Conservation (phyloP, 2,329 filamentous ascomycete genomes). For the Neofusicoccum sp. region DNA sequence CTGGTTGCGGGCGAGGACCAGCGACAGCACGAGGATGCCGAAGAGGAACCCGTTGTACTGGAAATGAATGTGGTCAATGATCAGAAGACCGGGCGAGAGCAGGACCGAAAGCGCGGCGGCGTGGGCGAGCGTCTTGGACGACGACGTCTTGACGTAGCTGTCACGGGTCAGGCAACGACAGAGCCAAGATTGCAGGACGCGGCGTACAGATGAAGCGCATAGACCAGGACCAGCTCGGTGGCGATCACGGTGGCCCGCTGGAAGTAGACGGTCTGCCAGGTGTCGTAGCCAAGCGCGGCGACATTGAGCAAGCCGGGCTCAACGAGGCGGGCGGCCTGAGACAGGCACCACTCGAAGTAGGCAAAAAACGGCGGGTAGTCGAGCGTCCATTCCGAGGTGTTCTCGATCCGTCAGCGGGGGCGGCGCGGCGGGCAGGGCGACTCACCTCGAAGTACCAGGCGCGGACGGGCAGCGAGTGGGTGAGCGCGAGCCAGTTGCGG, state of each 20-base stretch:
- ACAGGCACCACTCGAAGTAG: slow-evolving; percentile 92
- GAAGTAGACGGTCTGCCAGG: slow-evolving; percentile 93
- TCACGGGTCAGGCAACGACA: slow-evolving; percentile 25
- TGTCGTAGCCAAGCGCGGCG: slow-evolving; percentile 80
- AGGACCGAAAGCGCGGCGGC: slow-evolving; percentile 86
- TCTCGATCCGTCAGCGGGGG: slow-evolving; percentile 46
- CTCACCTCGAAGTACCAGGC: slow-evolving; percentile 90
- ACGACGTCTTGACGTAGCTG: slow-evolving; percentile 75
- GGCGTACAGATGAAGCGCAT: slow-evolving; percentile 73
- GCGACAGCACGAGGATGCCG: slow-evolving; percentile 81
- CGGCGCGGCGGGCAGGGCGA: background rate
- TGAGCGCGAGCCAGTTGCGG: slow-evolving; percentile 97
- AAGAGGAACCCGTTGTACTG: slow-evolving; percentile 99
- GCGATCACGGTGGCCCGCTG: slow-evolving; percentile 86
- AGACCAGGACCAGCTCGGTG: slow-evolving; percentile 82
- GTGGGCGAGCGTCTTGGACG: slow-evolving; percentile 77
- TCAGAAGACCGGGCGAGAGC: slow-evolving; percentile 87
- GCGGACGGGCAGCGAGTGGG: slow-evolving; percentile 80
- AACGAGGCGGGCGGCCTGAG: slow-evolving; percentile 73
- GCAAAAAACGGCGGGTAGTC: slow-evolving; percentile 99
- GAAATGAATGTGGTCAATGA: slow-evolving; percentile 98
- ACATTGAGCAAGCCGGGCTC: slow-evolving; percentile 83
- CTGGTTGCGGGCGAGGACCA: slow-evolving; percentile 77
- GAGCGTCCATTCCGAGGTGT: slow-evolving; percentile 98
- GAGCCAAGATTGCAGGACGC: background rate